Base-by-base conservation (phyloP, 768 basidiomycete species). In the Collybia nuda region DNA sequence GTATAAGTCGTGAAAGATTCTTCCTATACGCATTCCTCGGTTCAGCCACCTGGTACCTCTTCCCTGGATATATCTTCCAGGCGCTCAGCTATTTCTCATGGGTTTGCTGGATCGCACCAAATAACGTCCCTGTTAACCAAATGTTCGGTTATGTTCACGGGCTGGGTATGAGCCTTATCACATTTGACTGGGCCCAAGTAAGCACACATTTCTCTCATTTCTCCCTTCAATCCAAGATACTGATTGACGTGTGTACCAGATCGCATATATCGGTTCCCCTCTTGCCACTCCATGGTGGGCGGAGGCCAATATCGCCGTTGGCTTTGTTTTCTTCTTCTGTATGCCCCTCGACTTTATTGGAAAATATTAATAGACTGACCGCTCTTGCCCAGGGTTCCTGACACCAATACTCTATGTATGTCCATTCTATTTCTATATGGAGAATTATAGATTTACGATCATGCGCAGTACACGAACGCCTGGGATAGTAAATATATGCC, bases 231-330 rank as follows among this genome's bases (percentile, higher is more conserved):
- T 50, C 62, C 68, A 45, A 44, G 22, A 6, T 6, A 18, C 14
- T 49, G 22, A 24, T 44, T 28, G 36, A 14, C 37, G 14, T n/a
- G n/a, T n/a, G 17, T 51, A 15, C 40, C 48, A 77, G 68, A 83
- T 84, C 50, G 79, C 84, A 6, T 88, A 84, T 61, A 82, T 82
- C 47, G 80, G 80, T 15, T 82, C 81, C 19, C 90, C 90, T 0
- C 80, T 92, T 40, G 83, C 86, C 5, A 82, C 86, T 8, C 90
- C 90, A 1, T 92, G 88, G 87, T 90, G 87, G 87, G 87, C 86
- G 2, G 81, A 85, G 61, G 87, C 84, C 9, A 90, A 90, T 64
- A 72, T 89, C 47, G 65, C 77, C 2, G 68, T 61, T 42, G 82
- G 85, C 22, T 84, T 90, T 57, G 67, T 84, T 4, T 74, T 85